phyloP scores from a whole-genome alignment of 2,329 filamentous ascomycete species.

The Chaetomiaceae sp. region DNA sequence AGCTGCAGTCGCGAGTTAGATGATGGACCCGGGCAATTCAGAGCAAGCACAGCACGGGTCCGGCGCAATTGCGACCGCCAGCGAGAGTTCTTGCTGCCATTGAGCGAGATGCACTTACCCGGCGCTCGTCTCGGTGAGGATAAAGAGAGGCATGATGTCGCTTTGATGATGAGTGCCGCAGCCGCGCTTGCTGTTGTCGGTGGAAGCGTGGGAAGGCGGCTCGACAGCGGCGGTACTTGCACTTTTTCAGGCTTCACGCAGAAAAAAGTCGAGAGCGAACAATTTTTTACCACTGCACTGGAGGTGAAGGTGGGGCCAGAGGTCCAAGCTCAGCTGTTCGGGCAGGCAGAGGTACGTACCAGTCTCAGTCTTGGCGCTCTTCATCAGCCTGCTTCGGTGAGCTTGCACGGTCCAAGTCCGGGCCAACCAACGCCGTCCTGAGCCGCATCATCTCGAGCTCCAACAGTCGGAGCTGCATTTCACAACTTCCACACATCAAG shows the following conservation, averaged over 20 bases:
- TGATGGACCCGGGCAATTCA: neutral
- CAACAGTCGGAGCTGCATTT: constrained; percentile 20
- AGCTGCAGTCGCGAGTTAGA: constrained; percentile 50
- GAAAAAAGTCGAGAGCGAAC: constrained; percentile 29
- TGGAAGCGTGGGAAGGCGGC: constrained; percentile 34
- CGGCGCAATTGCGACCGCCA: constrained; percentile 1
- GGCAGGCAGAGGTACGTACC: constrained; percentile 16
- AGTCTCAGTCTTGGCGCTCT: neutral
- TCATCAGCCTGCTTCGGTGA: neutral
- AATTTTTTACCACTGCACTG: constrained; percentile 36
- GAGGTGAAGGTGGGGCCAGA: constrained; percentile 23
- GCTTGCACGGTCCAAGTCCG: constrained; percentile 15
- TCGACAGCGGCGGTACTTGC: constrained; percentile 24
- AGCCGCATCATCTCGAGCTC: constrained; percentile 17
- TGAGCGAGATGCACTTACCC: constrained; percentile 46
- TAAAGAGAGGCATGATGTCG: constrained; percentile 76
- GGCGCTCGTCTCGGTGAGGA: constrained; percentile 90
- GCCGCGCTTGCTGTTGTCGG: constrained; percentile 23
- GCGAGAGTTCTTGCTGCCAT: constrained; percentile 10
- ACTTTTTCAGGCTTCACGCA: constrained; percentile 30
- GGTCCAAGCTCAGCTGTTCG: constrained; percentile 18
- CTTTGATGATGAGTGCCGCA: constrained; percentile 19
- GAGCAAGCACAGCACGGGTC: neutral
- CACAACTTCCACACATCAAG: constrained; percentile 15
- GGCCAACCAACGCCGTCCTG: constrained; percentile 18